A percentile compares a stretch with the other conserved stretches of the same genome.
These are phyloP conservation scores for Phaeomoniella chlamydospora DNA, from an alignment of 2,329 filamentous ascomycete genomes.

Conservation along the genomic window DNA sequence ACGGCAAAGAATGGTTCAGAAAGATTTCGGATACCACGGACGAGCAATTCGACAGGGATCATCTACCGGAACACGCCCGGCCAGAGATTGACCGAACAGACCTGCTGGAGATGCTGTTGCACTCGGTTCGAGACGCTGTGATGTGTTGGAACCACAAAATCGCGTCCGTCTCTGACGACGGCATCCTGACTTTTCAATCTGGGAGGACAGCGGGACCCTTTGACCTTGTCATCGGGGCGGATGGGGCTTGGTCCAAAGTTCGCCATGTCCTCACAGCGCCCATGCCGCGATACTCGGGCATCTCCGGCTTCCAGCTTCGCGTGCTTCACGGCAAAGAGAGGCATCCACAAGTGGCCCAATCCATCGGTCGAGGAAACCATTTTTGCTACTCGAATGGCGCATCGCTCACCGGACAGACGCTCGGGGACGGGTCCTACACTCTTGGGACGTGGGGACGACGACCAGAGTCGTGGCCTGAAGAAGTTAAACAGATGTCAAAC, in stretches of 20 bases:
- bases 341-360: slow-evolving; percentile 27
- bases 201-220: slow-evolving; percentile 7
- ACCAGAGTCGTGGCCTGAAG: too few species aligned
- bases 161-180: slow-evolving; percentile 17
- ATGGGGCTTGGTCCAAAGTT: slow-evolving; percentile 15
- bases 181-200: slow-evolving; percentile 4
- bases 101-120: slow-evolving; percentile 29
- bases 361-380: slow-evolving; percentile 33
- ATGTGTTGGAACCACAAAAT: slow-evolving; percentile 34
- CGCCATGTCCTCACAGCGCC: slow-evolving; percentile 10
- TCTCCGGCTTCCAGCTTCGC: slow-evolving; percentile 5
- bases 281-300: slow-evolving; percentile 11
- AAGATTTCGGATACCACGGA: slow-evolving; percentile 12
- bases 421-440: slow-evolving; percentile 40
- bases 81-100: slow-evolving; percentile 40
- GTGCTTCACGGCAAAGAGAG: slow-evolving; percentile 19
- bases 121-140: slow-evolving; percentile 28
- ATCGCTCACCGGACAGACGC: slow-evolving; percentile 27
- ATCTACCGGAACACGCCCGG: slow-evolving; percentile 17
- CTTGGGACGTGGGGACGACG: too few species aligned
- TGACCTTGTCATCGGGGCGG: slow-evolving; percentile 23
- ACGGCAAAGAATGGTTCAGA: slow-evolving; percentile 15
- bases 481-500: too few species aligned
- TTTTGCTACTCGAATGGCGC: slow-evolving; percentile 30
- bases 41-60: slow-evolving; percentile 10